Evolutionary conservation across 495 filamentous ascomycete species (phyloP).

Genomic region (Monascus purpureus): DNA sequence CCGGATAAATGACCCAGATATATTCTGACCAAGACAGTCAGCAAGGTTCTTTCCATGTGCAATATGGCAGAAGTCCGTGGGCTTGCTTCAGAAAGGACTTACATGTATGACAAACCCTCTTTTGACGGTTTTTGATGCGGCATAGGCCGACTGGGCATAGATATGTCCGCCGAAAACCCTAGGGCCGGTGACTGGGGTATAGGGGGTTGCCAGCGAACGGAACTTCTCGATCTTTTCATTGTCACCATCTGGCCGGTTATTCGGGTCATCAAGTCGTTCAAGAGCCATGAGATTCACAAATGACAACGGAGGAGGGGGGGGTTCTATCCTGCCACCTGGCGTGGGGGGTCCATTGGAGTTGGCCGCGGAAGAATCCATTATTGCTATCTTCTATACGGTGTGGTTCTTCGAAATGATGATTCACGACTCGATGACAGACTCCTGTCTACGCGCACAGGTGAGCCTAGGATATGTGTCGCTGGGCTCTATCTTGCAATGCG

Average conservation of each 20-base stretch:
- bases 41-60: constrained; percentile 1
- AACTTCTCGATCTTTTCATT: constrained; percentile 21
- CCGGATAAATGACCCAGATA: constrained; percentile 55
- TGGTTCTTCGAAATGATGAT: too few relatives aligned
- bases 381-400: too few relatives aligned
- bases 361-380: too few relatives aligned
- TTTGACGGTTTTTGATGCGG: constrained; percentile 39
- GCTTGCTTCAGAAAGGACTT: constrained; percentile 16
- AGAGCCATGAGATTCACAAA: constrained; percentile 24
- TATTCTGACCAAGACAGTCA: constrained; percentile 31
- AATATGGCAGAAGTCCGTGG: too few relatives aligned
- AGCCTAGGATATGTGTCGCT: too few relatives aligned
- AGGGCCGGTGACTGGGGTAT: constrained; percentile 14
- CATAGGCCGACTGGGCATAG: constrained; percentile 50
- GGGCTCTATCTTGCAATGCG: too few relatives aligned
- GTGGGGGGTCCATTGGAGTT: too few relatives aligned
- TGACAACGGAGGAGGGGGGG: constrained; percentile 7
- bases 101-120: constrained; percentile 47
- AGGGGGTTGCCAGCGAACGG: constrained; percentile 18
- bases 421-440: too few relatives aligned
- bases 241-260: constrained; percentile 1
- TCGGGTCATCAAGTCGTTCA: constrained; percentile 10
- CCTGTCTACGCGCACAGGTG: too few relatives aligned
- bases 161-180: constrained; percentile 52
- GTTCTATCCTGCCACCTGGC: too few relatives aligned